A percentile compares a stretch with the other conserved stretches of the same genome.
Conservation (phyloP, 495 filamentous ascomycete genomes). For the Tuber microsphaerosporum region DNA sequence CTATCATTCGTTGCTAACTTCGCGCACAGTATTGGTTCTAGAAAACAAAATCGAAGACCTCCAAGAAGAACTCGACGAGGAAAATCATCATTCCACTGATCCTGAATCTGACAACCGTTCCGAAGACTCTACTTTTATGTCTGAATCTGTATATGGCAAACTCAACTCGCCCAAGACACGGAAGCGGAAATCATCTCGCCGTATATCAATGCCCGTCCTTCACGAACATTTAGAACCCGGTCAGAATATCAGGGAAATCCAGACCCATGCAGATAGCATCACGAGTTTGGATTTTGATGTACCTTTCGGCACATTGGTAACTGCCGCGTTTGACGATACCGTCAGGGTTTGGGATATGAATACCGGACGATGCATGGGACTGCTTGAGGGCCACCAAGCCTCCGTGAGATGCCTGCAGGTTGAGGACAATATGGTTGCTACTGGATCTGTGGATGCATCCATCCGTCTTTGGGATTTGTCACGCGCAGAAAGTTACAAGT, state of each 20-base stretch:
- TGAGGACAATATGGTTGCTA: slow-evolving; percentile 91
- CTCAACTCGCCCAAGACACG: slow-evolving; percentile 60
- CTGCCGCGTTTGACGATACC: slow-evolving; percentile 89
- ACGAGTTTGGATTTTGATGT: slow-evolving; percentile 92
- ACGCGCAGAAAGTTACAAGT: slow-evolving; percentile 53
- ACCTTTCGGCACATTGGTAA: slow-evolving; percentile 91
- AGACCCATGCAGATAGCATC: slow-evolving; percentile 80
- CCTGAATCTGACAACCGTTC: slow-evolving; percentile 49
- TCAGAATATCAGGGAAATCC: slow-evolving; percentile 76
- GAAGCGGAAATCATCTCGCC: slow-evolving; percentile 58
- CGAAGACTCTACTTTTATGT: slow-evolving; percentile 68
- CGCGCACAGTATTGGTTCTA: slow-evolving; percentile 61
- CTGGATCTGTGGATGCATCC: slow-evolving; percentile 91
- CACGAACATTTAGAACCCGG: slow-evolving; percentile 94
- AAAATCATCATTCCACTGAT: slow-evolving; percentile 51
- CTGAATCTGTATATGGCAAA: slow-evolving; percentile 93
- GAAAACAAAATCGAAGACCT: slow-evolving; percentile 81
- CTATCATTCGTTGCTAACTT: slow-evolving; percentile 36
- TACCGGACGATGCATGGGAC: slow-evolving; percentile 78
- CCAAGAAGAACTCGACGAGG: slow-evolving; percentile 52
- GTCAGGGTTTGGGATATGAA: slow-evolving; percentile 98
- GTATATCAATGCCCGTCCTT: slow-evolving; percentile 84
- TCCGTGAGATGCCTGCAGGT: slow-evolving; percentile 90
- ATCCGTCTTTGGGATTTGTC: slow-evolving; percentile 91
- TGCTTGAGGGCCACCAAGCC: slow-evolving; percentile 88